Evolutionary conservation across 164 flowering plant species (phyloP).

Genomic region (Cinnamomum micranthum): DNA sequence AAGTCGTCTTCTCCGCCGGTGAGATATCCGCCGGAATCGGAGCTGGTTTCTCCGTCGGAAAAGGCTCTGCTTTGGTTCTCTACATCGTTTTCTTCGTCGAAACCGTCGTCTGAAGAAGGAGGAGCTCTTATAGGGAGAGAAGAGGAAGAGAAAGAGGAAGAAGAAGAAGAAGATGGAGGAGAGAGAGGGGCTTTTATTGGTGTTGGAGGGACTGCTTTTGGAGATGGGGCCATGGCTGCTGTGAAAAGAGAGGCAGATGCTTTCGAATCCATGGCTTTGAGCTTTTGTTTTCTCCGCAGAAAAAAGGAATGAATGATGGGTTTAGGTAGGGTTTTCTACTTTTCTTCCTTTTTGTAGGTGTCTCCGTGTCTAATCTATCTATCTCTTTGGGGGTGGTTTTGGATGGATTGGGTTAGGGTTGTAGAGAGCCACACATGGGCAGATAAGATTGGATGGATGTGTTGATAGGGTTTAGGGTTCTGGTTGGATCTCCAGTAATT

Average conservation of each 20-base stretch:
- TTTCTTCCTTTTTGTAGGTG: too few species aligned
- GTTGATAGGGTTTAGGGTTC: too few species aligned
- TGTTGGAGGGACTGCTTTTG: neutral
- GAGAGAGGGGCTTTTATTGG: neutral
- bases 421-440: too few species aligned
- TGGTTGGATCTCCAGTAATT: too few species aligned
- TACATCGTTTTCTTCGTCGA: neutral
- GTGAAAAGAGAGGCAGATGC: conserved; percentile 20
- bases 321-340: neutral
- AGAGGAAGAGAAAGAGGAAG: conserved; percentile 21
- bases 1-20: conserved; percentile 48
- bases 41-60: conserved; percentile 8
- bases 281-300: conserved; percentile 13
- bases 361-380: too few species aligned
- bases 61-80: neutral
- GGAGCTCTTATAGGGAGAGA: conserved; percentile 39
- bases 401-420: too few species aligned
- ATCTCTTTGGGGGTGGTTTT: too few species aligned
- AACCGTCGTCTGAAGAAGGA: conserved; percentile 22
- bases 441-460: too few species aligned
- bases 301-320: neutral
- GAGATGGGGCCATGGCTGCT: conserved; percentile 14
- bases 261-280: conserved; percentile 28
- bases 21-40: conserved; percentile 31
- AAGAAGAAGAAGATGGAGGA: neutral